Evolutionary conservation across 2,329 filamentous ascomycete genomes (phyloP).

Genomic region (Venturia carpophila): DNA sequence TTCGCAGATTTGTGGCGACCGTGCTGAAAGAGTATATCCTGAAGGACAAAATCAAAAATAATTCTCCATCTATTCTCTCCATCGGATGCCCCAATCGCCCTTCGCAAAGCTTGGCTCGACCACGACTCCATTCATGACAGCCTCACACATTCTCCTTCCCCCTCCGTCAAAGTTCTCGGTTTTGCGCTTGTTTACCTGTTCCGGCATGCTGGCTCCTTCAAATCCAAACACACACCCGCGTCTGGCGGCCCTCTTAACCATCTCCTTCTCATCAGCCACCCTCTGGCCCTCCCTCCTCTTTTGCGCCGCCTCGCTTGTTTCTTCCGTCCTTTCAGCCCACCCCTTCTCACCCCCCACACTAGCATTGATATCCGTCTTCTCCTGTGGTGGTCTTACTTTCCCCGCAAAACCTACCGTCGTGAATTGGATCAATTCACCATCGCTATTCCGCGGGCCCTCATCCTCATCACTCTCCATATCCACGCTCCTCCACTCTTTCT

Average conservation of each 20-base stretch:
- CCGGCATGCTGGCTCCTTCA: conserved; percentile 20
- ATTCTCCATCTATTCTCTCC: conserved; percentile 38
- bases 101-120: conserved; percentile 56
- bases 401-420: conserved; percentile 22
- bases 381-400: conserved; percentile 35
- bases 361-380: conserved; percentile 46
- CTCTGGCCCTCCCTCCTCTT: conserved; percentile 44
- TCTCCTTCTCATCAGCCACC: conserved; percentile 45
- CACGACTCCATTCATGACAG: conserved; percentile 50
- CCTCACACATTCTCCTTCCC: conserved; percentile 45
- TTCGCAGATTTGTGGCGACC: no score
- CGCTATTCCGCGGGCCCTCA: neutral
- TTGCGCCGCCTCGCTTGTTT: conserved; percentile 45
- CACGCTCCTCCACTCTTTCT: conserved; percentile 36
- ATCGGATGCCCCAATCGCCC: conserved; percentile 51
- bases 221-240: conserved; percentile 52
- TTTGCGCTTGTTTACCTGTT: conserved; percentile 20
- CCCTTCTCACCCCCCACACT: conserved; percentile 51
- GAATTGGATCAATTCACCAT: neutral
- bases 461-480: conserved; percentile 36
- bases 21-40: no score
- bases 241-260: conserved; percentile 56
- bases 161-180: neutral
- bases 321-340: conserved; percentile 43
- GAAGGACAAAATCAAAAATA: no score